phyloP scores from a whole-genome alignment of 1,284 basidiomycete genomes.

The Abortiporus biennis region DNA sequence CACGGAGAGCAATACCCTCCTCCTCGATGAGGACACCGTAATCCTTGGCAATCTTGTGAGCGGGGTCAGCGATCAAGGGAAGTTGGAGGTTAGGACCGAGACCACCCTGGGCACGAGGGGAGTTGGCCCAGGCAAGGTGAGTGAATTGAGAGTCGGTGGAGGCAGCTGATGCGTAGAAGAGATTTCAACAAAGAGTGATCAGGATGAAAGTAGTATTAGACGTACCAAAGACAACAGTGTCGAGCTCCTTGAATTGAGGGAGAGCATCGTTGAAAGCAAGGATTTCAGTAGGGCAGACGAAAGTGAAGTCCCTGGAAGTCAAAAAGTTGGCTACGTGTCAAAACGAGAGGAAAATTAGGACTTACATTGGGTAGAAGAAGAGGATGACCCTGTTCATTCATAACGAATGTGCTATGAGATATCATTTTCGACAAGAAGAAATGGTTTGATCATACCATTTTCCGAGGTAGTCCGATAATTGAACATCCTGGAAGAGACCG shows the following conservation, averaged over 20 bases:
- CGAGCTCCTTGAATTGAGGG: conserved; percentile 63
- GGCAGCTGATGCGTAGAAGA: conserved; percentile 34
- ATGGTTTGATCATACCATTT: conserved; percentile 57
- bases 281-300: conserved; percentile 92
- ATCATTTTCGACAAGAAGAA: neutral
- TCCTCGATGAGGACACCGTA: conserved; percentile 87
- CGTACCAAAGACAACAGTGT: conserved; percentile 74
- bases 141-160: conserved; percentile 89
- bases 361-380: conserved; percentile 78
- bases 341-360: conserved; percentile 15
- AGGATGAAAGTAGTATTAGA: neutral
- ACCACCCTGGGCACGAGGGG: conserved; percentile 77
- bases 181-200: neutral
- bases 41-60: conserved; percentile 63
- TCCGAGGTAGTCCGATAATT: conserved; percentile 67
- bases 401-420: conserved; percentile 10
- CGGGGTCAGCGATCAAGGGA: conserved; percentile 70
- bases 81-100: conserved; percentile 83
- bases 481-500: conserved; percentile 71
- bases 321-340: conserved; percentile 4
- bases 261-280: conserved; percentile 88
- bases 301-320: conserved; percentile 62
- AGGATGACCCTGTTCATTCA: conserved; percentile 56
- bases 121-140: conserved; percentile 83
- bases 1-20: conserved; percentile 80